A percentile compares a stretch with the other conserved stretches of the same genome.
Evolutionary conservation across 257 asterid genomes (phyloP).

Genomic region (Solanum lycopersicoides): DNA sequence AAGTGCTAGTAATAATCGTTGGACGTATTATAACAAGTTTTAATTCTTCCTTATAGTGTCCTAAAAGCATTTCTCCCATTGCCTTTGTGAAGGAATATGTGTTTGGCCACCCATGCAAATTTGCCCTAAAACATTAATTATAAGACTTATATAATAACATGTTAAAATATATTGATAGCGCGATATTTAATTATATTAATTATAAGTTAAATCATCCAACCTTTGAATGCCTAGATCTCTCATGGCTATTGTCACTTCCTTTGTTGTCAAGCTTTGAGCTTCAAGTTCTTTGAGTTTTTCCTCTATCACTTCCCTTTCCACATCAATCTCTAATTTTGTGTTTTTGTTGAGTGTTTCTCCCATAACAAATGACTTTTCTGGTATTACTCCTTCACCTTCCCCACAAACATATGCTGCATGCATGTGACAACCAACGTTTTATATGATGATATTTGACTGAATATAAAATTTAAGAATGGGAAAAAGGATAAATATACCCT

Average conservation of each 20-base stretch:
- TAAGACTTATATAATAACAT: too few relatives aligned
- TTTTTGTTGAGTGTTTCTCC: slow-evolving; percentile 39
- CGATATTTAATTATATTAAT: too few relatives aligned
- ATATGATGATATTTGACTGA: too few relatives aligned
- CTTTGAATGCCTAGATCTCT: slow-evolving; percentile 53
- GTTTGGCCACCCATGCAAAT: slow-evolving; percentile 64
- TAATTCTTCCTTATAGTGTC: slow-evolving; percentile 13
- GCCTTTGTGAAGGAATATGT: slow-evolving; percentile 65
- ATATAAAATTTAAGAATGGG: too few relatives aligned
- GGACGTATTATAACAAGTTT: slow-evolving; percentile 40
- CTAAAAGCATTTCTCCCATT: slow-evolving; percentile 57
- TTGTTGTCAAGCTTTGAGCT: slow-evolving; percentile 5
- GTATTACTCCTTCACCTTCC: slow-evolving; percentile 22
- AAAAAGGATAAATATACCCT: too few relatives aligned
- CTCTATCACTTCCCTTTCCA: slow-evolving; percentile 26
- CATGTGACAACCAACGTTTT: too few relatives aligned
- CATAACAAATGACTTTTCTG: slow-evolving; percentile 25
- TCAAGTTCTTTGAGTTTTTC: slow-evolving; percentile 25
- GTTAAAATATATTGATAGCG: neutral
- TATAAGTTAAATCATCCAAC: neutral
- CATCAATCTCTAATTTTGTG: slow-evolving; percentile 25
- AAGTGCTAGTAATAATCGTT: slow-evolving; percentile 46
- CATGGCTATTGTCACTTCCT: slow-evolving; percentile 34
- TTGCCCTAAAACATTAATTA: slow-evolving; percentile 18
- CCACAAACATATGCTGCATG: slow-evolving; percentile 40